These are phyloP conservation scores for Metarhizium rileyi DNA, from an alignment of 2,329 filamentous ascomycete species.

Conservation along the genomic window DNA sequence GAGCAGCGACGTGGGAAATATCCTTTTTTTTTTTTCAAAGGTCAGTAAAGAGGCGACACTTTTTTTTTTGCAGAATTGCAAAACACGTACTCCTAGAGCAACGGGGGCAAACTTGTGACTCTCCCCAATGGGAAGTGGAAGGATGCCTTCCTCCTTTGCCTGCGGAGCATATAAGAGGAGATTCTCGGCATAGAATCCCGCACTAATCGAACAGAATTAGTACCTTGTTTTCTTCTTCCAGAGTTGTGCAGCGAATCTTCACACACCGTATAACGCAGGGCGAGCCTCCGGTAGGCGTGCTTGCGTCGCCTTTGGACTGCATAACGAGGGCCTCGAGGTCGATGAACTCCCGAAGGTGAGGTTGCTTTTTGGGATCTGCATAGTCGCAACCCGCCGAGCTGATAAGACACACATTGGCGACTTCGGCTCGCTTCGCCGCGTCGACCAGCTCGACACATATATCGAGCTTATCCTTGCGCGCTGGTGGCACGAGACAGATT, in stretches of 20 bases:
- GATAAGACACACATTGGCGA: conserved; percentile 36
- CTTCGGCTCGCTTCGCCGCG: conserved; percentile 33
- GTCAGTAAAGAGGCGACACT: neutral
- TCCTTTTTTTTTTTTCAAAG: conserved; percentile 33
- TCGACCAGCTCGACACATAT: conserved; percentile 33
- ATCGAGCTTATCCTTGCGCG: conserved; percentile 34
- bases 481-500: conserved; percentile 38
- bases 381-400: conserved; percentile 40
- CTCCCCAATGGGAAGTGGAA: conserved; percentile 37
- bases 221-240: neutral
- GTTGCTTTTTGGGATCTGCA: conserved; percentile 37
- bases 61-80: too few relatives aligned
- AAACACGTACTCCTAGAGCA: conserved; percentile 30
- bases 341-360: conserved; percentile 39
- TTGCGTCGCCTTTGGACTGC: conserved; percentile 31
- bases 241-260: neutral
- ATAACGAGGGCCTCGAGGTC: conserved; percentile 36
- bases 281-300: conserved; percentile 28
- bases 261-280: conserved; percentile 34
- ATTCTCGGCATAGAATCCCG: conserved; percentile 43
- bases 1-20: conserved; percentile 35
- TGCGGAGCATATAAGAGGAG: conserved; percentile 37
- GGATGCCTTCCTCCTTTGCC: conserved; percentile 30
- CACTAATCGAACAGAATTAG: conserved; percentile 19
- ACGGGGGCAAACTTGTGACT: conserved; percentile 41